Evolutionary conservation across 225 moss, liverwort and hornwort genomes (phyloP), one percentile per base, ranked within the genome.

Genomic region (Climacium dendroides): DNA sequence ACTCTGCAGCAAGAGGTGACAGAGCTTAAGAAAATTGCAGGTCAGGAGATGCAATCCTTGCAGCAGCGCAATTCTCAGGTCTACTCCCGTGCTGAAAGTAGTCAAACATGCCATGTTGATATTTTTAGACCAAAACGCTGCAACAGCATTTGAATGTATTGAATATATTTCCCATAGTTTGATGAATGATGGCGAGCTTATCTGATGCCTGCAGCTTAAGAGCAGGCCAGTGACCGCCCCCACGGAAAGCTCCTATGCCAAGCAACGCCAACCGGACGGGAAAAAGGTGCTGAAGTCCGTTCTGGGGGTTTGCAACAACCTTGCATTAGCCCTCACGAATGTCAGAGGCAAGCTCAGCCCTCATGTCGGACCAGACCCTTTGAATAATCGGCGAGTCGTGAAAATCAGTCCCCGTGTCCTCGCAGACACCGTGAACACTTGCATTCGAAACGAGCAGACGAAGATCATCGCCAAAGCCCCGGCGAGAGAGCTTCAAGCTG

Each of bases 1-100:
- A 90, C 92, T 45, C 85, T 93, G 70, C 92, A 92, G 87, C 92
- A 93, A 81, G 92, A 92, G 76, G 91, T 93, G 63, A 75, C 77
- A 50, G 92, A 92, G 74, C 87, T 92, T 15, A 87, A 83, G 85
- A 92, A 90, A 76, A 90, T 92, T 67, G 83, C 91, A 69, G 81
- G 90, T 29, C 89, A 87, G 29, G 92, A 91, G 79, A 87, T 82
- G 61, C 93, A 86, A 81, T 82, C 87, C 67, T 83, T 89, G 70
- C 93, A 93, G 83, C 87, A 70, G 37, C 72, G 72, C 61, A 84
- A 78, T 87, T 84, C 87, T 75, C 91, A 93, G 93, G 93, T 93
- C 66, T 88, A 60, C 65, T 80, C 79, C 61, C 73, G 26, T 45
- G 62, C 50, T 64, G 47, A 41, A 35, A 48, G 52, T 53, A 82